Conservation (phyloP, 2,329 filamentous ascomycete species). For the Sporothrix humicola region DNA sequence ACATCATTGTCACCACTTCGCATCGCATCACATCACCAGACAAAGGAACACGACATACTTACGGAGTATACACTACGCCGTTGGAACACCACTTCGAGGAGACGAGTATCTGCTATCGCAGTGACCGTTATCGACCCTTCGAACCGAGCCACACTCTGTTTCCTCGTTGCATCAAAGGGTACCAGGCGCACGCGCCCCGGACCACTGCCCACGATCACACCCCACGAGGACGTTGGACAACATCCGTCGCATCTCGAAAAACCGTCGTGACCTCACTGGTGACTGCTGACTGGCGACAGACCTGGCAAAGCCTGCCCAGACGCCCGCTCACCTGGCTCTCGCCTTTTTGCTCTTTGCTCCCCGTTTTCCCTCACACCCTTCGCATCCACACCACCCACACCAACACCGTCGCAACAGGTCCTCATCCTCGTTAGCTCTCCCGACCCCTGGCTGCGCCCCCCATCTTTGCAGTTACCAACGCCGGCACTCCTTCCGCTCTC, state of each 20-base stretch:
- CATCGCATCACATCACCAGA: neutral
- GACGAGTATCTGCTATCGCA: conserved; percentile 16
- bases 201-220: neutral
- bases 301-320: too few relatives aligned
- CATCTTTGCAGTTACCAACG: conserved; percentile 29
- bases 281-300: neutral
- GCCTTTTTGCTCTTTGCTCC: neutral
- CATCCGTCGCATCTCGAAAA: conserved; percentile 9
- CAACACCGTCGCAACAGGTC: conserved; percentile 23
- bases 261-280: neutral
- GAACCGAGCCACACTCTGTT: conserved; percentile 5
- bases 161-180: conserved; percentile 15
- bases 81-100: neutral
- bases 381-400: conserved; percentile 21
- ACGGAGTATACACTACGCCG: neutral
- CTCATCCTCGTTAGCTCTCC: conserved; percentile 6
- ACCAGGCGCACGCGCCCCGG: conserved; percentile 23
- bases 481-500: conserved; percentile 33
- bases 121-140: neutral
- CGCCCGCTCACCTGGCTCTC: conserved; percentile 15
- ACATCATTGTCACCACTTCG: neutral
- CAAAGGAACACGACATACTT: neutral
- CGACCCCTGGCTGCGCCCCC: conserved; percentile 27
- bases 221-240: neutral
- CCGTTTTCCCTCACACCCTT: neutral